Conservation (phyloP, 495 filamentous ascomycete genomes). For the Lentithecium fluviatile region DNA sequence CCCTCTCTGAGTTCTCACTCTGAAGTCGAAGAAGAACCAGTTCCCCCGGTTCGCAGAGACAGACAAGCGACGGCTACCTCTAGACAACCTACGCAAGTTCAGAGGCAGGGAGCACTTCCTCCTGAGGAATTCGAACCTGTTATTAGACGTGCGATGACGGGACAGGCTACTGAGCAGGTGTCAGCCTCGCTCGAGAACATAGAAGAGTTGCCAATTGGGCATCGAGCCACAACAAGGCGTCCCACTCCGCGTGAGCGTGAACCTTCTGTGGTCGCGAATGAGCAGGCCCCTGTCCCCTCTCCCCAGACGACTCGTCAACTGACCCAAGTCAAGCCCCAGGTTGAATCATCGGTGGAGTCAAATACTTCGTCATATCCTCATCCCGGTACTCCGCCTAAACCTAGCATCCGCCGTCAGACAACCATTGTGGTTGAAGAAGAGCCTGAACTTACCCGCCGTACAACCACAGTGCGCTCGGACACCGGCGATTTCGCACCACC, state of each 20-base stretch:
- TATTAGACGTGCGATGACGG: neutral
- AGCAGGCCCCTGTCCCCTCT: neutral
- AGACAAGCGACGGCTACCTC: neutral
- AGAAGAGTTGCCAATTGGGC: too few relatives aligned
- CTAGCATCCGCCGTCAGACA: neutral
- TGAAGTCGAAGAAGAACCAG: neutral
- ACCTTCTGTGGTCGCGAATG: neutral
- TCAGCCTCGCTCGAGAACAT: neutral
- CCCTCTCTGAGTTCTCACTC: neutral
- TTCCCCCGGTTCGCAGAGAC: neutral
- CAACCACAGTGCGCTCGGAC: neutral
- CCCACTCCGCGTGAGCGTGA: neutral
- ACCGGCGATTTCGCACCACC: neutral
- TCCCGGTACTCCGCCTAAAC: too few relatives aligned
- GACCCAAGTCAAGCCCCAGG: neutral
- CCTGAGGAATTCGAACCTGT: neutral
- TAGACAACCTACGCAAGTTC: neutral
- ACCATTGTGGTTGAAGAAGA: neutral
- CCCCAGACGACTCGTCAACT: neutral
- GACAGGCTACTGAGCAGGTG: neutral
- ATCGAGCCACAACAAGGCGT: neutral
- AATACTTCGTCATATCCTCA: too few relatives aligned
- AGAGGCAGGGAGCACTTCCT: neutral
- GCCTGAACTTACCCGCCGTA: neutral
- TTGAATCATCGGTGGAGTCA: neutral